Evolutionary conservation across 176 grass and related monocot genomes (phyloP).

Genomic region (Oryza officinalis): DNA sequence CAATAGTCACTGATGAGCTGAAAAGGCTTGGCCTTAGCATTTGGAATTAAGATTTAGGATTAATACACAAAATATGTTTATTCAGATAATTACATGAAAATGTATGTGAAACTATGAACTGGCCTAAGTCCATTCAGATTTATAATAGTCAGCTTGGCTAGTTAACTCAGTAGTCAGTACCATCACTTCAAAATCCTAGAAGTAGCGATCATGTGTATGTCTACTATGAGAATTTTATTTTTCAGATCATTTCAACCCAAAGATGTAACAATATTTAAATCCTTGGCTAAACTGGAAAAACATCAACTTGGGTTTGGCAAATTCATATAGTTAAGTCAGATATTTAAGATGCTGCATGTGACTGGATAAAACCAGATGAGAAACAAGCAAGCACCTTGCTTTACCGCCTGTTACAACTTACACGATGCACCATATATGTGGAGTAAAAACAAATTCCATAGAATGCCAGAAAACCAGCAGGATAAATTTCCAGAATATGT

Average conservation of each 20-base stretch:
- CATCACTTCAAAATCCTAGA: neutral
- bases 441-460: neutral
- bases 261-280: neutral
- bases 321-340: neutral
- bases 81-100: neutral
- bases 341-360: neutral
- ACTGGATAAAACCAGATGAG: neutral
- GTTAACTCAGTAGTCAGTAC: conserved; percentile 2
- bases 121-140: neutral
- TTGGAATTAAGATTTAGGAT: neutral
- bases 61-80: neutral
- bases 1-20: neutral
- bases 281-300: neutral
- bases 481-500: conserved; percentile 17
- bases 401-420: neutral
- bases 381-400: neutral
- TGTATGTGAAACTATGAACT: neutral
- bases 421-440: neutral
- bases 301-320: neutral
- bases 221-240: neutral
- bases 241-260: neutral
- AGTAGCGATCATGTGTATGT: neutral
- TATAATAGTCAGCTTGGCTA: neutral
- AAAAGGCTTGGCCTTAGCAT: neutral
- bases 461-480: neutral